Conservation (phyloP, 176 grass and related monocot species). For the Avena sativa region DNA sequence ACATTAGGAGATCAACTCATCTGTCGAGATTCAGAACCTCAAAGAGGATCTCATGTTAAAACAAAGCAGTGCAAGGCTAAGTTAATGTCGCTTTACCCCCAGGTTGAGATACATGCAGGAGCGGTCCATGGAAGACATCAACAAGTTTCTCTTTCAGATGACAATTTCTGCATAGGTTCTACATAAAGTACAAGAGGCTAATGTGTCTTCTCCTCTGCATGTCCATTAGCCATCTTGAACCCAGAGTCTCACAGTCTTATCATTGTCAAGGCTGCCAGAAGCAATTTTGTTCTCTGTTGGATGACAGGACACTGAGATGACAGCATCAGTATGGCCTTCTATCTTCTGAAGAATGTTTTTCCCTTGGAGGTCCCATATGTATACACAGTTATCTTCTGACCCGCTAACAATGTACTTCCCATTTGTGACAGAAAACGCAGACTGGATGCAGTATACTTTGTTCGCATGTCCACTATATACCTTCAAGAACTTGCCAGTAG, state of each 20-base stretch:
- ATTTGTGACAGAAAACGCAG: constrained; percentile 83
- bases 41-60: constrained; percentile 18
- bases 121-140: background rate
- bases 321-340: constrained; percentile 80
- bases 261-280: constrained; percentile 73
- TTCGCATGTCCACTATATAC: constrained; percentile 84
- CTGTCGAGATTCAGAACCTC: background rate
- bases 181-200: background rate
- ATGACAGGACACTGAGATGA: constrained; percentile 84
- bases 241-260: constrained; percentile 81
- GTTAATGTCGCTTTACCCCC: background rate
- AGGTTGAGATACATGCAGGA: background rate
- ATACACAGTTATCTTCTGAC: constrained; percentile 85
- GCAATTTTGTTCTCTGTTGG: constrained; percentile 81
- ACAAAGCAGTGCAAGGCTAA: constrained; percentile 14
- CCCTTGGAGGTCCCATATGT: constrained; percentile 97
- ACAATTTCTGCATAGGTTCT: background rate
- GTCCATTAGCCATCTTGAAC: constrained; percentile 64
- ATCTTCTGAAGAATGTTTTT: constrained; percentile 89
- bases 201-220: constrained; percentile 1
- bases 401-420: constrained; percentile 88
- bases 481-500: constrained; percentile 78
- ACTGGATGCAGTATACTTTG: constrained; percentile 71
- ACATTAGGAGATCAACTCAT: background rate
- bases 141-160: constrained; percentile 23